These are phyloP conservation scores for Adiantum capillusveneris DNA, from an alignment of 75 land plant genomes.

Conservation along the genomic window DNA sequence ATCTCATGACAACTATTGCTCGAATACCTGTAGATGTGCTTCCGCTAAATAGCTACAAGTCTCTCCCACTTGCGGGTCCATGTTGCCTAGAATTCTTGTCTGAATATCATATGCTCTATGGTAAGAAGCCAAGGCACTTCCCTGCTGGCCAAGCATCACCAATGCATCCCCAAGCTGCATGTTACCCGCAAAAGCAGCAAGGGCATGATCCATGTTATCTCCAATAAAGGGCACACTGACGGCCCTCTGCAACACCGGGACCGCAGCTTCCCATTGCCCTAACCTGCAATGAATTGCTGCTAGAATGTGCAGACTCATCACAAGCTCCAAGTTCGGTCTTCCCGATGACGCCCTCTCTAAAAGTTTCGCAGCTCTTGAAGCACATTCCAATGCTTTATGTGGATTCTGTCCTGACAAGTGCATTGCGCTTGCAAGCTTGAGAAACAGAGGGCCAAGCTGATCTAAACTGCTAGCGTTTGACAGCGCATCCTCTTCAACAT, in stretches of 20 bases:
- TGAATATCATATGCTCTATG: constrained; percentile 53
- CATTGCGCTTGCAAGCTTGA: constrained; percentile 30
- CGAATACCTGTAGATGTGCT: constrained; percentile 57
- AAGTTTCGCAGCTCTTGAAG: constrained; percentile 27
- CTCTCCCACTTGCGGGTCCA: constrained; percentile 67
- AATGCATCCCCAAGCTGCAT: constrained; percentile 90
- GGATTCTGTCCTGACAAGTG: constrained; percentile 38
- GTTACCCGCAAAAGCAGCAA: constrained; percentile 68
- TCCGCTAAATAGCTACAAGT: constrained; percentile 81
- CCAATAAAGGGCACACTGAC: constrained; percentile 30
- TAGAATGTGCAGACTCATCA: constrained; percentile 73
- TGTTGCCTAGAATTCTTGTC: constrained; percentile 51
- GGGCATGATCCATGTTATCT: constrained; percentile 50
- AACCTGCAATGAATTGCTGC: constrained; percentile 67
- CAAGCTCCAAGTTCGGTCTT: constrained; percentile 45
- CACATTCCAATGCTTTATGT: constrained; percentile 29
- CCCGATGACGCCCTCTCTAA: constrained; percentile 19
- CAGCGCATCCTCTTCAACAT: too few relatives aligned
- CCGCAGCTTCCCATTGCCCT: constrained; percentile 66
- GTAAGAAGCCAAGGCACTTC: constrained; percentile 46
- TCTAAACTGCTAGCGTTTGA: too few relatives aligned
- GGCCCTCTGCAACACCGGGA: constrained; percentile 63
- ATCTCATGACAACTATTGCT: too few relatives aligned
- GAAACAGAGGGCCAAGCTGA: constrained; percentile 16
- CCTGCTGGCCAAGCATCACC: constrained; percentile 51